Conservation (phyloP, 2,329 filamentous ascomycete genomes). For the Berkeleyomyces rouxiae region DNA sequence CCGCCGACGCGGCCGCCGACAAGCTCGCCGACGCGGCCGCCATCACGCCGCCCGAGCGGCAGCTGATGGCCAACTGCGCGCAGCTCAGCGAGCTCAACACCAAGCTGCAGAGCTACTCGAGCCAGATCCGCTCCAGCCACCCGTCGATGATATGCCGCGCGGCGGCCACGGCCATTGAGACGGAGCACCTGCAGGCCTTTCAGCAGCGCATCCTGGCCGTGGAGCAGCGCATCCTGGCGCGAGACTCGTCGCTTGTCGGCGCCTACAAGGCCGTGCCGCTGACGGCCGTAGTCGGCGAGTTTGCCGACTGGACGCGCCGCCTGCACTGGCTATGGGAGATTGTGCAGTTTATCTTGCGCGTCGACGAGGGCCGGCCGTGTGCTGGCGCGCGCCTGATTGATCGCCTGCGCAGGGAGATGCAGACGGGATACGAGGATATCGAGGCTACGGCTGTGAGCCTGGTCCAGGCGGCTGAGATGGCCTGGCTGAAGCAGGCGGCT, state of each 20-base stretch:
- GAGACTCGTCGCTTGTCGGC: constrained; percentile 66
- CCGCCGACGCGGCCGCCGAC: constrained; percentile 24
- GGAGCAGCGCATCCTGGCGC: constrained; percentile 58
- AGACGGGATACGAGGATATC: constrained; percentile 79
- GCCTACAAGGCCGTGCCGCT: constrained; percentile 88
- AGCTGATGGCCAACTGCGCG: constrained; percentile 61
- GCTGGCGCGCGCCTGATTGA: constrained; percentile 63
- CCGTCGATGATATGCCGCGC: constrained; percentile 59
- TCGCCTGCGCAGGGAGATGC: constrained; percentile 54
- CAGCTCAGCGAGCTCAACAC: constrained; percentile 65
- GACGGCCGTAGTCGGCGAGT: constrained; percentile 67
- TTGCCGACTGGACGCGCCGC: constrained; percentile 68
- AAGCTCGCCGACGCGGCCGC: constrained; percentile 25
- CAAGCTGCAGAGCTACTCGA: constrained; percentile 51
- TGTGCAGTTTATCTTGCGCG: constrained; percentile 21
- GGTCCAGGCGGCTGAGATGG: constrained; percentile 63
- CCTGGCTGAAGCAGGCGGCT: constrained; percentile 81
- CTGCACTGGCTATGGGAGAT: constrained; percentile 77
- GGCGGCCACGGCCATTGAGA: constrained; percentile 60
- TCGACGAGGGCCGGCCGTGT: constrained; percentile 23
- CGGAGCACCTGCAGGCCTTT: constrained; percentile 61
- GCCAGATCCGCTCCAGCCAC: constrained; percentile 23
- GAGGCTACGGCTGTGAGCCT: constrained; percentile 59
- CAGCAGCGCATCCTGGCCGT: constrained; percentile 73
- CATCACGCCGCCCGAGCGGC: constrained; percentile 63